A percentile compares a stretch with the other conserved stretches of the same genome.
These are phyloP conservation scores for Penicillium olsonii DNA, from an alignment of 2,329 filamentous ascomycete species.

Conservation along the genomic window DNA sequence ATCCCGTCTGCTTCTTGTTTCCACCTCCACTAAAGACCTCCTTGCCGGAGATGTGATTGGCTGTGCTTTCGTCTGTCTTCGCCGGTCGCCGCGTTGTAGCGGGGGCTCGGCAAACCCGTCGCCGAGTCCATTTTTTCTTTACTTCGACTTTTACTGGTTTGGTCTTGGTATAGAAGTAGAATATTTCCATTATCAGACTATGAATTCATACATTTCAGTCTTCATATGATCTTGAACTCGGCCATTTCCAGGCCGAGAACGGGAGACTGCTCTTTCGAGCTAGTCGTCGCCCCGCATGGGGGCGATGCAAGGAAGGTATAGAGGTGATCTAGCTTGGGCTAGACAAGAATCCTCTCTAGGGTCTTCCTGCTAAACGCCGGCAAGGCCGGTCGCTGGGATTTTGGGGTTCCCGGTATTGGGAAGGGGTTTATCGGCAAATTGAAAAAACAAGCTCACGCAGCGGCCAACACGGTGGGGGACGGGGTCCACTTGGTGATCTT, in stretches of 20 bases:
- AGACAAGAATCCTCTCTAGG: neutral
- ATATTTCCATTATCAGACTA: too few relatives aligned
- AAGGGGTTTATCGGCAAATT: neutral
- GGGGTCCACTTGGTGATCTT: conserved; percentile 42
- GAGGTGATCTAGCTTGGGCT: neutral
- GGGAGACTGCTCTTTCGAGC: neutral
- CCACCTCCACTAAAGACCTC: neutral
- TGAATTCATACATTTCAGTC: too few relatives aligned
- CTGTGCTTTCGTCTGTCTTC: neutral
- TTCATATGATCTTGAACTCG: too few relatives aligned
- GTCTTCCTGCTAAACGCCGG: neutral
- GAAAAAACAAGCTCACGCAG: conserved; percentile 22
- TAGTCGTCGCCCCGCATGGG: neutral
- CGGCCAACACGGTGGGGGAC: conserved; percentile 34
- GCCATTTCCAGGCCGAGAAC: too few relatives aligned
- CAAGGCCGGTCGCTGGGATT: neutral
- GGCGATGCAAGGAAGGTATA: neutral
- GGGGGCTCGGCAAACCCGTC: conserved; percentile 2
- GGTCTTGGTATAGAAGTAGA: too few relatives aligned
- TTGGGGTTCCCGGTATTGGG: neutral
- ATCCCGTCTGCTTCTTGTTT: conserved; percentile 2
- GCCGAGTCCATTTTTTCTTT: neutral
- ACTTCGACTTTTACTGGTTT: neutral
- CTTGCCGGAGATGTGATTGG: conserved; percentile 5
- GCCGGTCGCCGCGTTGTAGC: conserved; percentile 2